Evolutionary conservation across 2,329 filamentous ascomycete genomes (phyloP).

Genomic region (Calonectria pseudoturangicola): DNA sequence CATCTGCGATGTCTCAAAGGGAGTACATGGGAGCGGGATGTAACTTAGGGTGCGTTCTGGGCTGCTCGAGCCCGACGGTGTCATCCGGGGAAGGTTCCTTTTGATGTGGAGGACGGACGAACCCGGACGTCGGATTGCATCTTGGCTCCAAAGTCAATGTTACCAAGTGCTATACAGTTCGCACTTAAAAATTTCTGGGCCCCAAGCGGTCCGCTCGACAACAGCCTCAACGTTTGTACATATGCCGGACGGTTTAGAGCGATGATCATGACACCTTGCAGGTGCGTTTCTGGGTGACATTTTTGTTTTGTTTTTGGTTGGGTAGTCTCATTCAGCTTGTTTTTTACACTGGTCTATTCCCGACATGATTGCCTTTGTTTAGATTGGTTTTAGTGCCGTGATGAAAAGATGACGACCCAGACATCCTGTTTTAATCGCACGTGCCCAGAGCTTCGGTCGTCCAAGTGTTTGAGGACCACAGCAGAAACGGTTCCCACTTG

Average conservation of each 20-base stretch:
- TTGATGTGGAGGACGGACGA: constrained; percentile 1
- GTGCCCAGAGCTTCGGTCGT: neutral
- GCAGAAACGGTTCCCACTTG: neutral
- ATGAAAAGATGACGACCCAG: neutral
- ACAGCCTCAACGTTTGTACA: constrained; percentile 1
- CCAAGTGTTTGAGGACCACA: neutral
- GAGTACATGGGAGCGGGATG: too few relatives aligned
- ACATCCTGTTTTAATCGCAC: neutral
- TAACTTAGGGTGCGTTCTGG: neutral
- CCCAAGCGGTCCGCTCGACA: neutral
- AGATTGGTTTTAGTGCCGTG: neutral
- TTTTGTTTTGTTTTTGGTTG: too few relatives aligned
- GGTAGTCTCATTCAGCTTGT: neutral
- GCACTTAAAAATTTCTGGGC: constrained; percentile 8
- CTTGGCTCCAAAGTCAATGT: neutral
- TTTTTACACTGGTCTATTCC: too few relatives aligned
- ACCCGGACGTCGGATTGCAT: constrained; percentile 6
- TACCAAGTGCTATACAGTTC: constrained; percentile 4
- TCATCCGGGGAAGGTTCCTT: constrained; percentile 4
- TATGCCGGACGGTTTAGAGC: neutral
- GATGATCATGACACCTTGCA: neutral
- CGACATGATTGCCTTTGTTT: neutral
- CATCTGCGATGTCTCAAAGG: neutral
- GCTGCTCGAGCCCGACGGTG: neutral
- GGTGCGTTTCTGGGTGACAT: neutral